Conservation (phyloP, 2,329 filamentous ascomycete species). For the Pleomassaria siparia region DNA sequence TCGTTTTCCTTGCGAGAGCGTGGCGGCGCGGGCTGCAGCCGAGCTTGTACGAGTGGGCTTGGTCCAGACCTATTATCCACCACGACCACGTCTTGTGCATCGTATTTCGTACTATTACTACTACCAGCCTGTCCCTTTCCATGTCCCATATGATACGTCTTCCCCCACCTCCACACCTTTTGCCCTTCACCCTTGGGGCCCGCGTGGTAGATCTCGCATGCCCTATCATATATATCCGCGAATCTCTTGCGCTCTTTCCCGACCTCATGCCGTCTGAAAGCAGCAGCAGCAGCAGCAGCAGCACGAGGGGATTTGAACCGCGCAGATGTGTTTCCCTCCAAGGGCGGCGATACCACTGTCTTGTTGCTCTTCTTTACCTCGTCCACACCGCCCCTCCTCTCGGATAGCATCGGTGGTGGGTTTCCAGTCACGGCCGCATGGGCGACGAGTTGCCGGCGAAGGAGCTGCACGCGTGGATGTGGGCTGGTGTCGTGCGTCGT, state of each 20-base stretch:
- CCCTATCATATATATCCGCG: not conserved
- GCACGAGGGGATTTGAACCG: not conserved
- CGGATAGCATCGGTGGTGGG: too few species aligned
- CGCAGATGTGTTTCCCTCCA: not conserved
- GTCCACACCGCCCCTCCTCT: too few species aligned
- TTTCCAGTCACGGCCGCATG: too few species aligned
- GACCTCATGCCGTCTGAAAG: not conserved
- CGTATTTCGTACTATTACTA: slow-evolving; percentile 6
- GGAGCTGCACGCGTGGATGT: too few species aligned
- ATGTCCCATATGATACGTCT: not conserved
- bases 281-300: not conserved
- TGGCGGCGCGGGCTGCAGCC: slow-evolving; percentile 7
- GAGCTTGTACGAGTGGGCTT: slow-evolving; percentile 17
- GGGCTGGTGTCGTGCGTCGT: too few species aligned
- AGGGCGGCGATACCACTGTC: too few species aligned
- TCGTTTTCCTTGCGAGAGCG: not conserved
- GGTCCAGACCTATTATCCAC: slow-evolving; percentile 17
- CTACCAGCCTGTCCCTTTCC: not conserved
- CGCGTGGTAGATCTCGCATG: slow-evolving; percentile 21
- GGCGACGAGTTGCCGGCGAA: too few species aligned
- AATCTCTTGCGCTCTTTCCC: not conserved
- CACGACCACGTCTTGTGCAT: slow-evolving; percentile 3
- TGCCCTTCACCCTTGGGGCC: slow-evolving; percentile 32
- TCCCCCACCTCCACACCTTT: slow-evolving; percentile 22
- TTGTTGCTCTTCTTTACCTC: too few species aligned